Percentiles rank a stretch among this genome's conserved stretches.
These are phyloP conservation scores for Coemansia sp. DNA, from an alignment of 192 early-diverging fungal genomes.

Conservation along the genomic window DNA sequence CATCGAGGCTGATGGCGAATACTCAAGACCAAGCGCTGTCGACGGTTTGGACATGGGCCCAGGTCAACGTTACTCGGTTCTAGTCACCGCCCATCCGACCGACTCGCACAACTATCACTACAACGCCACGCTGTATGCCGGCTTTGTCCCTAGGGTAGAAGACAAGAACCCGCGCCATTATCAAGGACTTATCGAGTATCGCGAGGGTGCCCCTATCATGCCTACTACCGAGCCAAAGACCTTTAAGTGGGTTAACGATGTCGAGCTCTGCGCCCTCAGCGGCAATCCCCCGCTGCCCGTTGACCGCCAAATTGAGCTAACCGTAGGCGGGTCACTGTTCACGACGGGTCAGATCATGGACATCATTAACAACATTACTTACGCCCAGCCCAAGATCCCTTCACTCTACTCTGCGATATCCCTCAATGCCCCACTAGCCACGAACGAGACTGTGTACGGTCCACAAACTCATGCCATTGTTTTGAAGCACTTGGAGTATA, in stretches of 20 bases:
- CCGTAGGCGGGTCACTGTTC: constrained; percentile 56
- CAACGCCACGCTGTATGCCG: constrained; percentile 65
- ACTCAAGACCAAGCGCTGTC: constrained; percentile 55
- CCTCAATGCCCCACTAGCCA: constrained; percentile 47
- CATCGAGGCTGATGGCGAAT: constrained; percentile 74
- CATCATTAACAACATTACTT: constrained; percentile 61
- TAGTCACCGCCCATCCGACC: constrained; percentile 62
- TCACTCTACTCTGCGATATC: constrained; percentile 63
- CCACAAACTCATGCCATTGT: constrained; percentile 60
- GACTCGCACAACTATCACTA: constrained; percentile 64
- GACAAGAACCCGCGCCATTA: constrained; percentile 50
- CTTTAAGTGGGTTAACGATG: constrained; percentile 22
- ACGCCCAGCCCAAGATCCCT: constrained; percentile 61
- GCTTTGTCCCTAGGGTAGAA: constrained; percentile 49
- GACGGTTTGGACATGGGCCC: constrained; percentile 58
- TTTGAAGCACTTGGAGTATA: constrained; percentile 57
- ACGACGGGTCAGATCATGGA: constrained; percentile 56
- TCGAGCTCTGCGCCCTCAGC: not conserved
- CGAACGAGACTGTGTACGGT: constrained; percentile 61
- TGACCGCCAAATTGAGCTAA: constrained; percentile 10
- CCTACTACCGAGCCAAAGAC: not conserved
- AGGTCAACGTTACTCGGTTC: constrained; percentile 76
- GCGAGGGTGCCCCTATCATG: constrained; percentile 1
- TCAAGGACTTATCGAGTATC: constrained; percentile 19
- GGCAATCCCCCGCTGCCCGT: constrained; percentile 11